phyloP scores from a whole-genome alignment of 768 basidiomycete genomes.

The Candolleomyces efflorescens region DNA sequence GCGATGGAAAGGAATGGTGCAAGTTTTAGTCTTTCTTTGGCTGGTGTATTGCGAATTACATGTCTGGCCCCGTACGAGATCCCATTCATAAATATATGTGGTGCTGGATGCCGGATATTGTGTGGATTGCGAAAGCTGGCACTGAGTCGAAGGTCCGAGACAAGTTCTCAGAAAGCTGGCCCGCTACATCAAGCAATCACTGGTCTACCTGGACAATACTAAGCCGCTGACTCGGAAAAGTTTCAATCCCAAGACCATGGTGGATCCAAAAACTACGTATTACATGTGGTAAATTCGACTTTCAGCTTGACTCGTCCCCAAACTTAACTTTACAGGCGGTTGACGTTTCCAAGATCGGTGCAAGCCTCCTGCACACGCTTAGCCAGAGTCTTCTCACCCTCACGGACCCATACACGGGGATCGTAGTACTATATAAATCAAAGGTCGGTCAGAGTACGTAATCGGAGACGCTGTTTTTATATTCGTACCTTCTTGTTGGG shows the following conservation, averaged over 20 bases:
- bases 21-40: background rate
- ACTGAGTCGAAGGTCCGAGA: no score
- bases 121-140: no score
- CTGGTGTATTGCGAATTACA: background rate
- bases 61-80: background rate
- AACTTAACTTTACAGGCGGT: slow-evolving; percentile 19
- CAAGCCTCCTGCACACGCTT: slow-evolving; percentile 94
- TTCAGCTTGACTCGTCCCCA: background rate
- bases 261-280: background rate
- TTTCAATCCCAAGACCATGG: no score
- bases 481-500: slow-evolving; percentile 92
- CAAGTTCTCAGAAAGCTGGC: no score
- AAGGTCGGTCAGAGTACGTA: slow-evolving; percentile 4
- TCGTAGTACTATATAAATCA: slow-evolving; percentile 65
- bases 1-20: background rate
- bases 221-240: no score
- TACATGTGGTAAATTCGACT: background rate
- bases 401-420: slow-evolving; percentile 97
- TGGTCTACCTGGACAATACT: no score
- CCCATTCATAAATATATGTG: no score
- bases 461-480: background rate
- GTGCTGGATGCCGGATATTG: no score
- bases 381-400: slow-evolving; percentile 91
- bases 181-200: no score
- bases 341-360: slow-evolving; percentile 71